Evolutionary conservation across 2,329 filamentous ascomycete genomes (phyloP).

Genomic region (Nemania diffusa): DNA sequence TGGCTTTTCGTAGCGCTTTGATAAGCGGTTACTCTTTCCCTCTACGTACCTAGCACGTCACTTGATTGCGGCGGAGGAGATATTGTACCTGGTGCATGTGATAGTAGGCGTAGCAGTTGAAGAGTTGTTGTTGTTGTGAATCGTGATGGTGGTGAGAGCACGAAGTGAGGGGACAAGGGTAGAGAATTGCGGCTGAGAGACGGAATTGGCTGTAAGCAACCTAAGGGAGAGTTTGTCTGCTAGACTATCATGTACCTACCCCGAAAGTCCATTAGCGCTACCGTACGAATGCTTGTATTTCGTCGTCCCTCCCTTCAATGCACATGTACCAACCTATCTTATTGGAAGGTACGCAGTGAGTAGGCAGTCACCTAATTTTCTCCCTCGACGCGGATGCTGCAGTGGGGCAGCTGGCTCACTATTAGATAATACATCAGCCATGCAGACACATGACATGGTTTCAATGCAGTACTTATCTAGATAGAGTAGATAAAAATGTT

Average conservation of each 20-base stretch:
- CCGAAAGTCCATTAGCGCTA: too few relatives aligned
- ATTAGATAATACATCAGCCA: not conserved
- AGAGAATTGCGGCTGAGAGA: constrained; percentile 29
- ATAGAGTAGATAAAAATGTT: too few relatives aligned
- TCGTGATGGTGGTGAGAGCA: constrained; percentile 27
- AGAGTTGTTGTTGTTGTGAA: constrained; percentile 6
- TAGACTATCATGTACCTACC: not conserved
- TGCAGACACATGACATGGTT: not conserved
- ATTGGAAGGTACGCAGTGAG: not conserved
- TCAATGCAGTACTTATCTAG: not conserved
- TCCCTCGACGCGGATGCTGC: not conserved
- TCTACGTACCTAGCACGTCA: constrained; percentile 7
- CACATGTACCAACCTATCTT: not conserved
- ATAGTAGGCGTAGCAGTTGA: constrained; percentile 8
- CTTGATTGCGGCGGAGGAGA: not conserved
- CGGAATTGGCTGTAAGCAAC: constrained; percentile 1
- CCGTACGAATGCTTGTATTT: too few relatives aligned
- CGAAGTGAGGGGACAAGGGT: constrained; percentile 25
- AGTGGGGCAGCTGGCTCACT: constrained; percentile 4
- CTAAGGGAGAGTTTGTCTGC: not conserved
- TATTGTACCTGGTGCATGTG: not conserved
- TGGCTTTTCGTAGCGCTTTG: constrained; percentile 4
- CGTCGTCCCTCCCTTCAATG: too few relatives aligned
- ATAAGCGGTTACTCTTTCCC: not conserved
- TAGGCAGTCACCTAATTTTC: not conserved